These are phyloP conservation scores for Sporothrix globosa DNA, from an alignment of 2,329 filamentous ascomycete genomes.

Conservation along the genomic window DNA sequence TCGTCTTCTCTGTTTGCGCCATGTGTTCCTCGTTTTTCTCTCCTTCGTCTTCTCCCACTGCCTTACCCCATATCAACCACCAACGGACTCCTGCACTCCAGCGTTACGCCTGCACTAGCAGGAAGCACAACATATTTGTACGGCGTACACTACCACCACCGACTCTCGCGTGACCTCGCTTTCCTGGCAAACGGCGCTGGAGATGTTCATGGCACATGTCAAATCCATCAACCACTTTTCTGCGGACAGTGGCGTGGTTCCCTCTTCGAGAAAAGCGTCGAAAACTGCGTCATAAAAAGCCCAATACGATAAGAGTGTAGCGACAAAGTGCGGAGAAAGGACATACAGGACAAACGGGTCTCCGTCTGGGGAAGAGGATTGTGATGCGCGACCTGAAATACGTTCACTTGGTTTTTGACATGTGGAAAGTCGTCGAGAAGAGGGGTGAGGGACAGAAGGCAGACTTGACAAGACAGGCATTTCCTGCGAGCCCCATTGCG, in stretches of 20 bases:
- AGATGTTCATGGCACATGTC: neutral
- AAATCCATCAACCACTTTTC: neutral
- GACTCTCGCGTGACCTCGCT: neutral
- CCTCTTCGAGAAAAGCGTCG: neutral
- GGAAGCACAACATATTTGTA: too few relatives aligned
- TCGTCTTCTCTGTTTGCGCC: neutral
- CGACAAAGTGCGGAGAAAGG: neutral
- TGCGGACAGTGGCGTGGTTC: neutral
- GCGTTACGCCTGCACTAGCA: neutral
- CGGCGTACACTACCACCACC: neutral
- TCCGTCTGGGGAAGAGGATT: neutral
- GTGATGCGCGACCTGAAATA: too few relatives aligned
- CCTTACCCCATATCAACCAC: neutral
- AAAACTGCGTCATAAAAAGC: neutral
- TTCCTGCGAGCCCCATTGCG: neutral
- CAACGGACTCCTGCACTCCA: neutral
- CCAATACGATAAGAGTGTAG: neutral
- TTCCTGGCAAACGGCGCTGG: neutral
- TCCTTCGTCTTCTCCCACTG: neutral
- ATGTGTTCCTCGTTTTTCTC: neutral
- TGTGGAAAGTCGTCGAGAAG: neutral
- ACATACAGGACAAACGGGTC: constrained; percentile 7
- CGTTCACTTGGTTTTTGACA: too few relatives aligned
- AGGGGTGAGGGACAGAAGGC: neutral
- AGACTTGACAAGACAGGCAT: neutral